Conservation (phyloP, 768 basidiomycete genomes). For the Scleroderma bovista region DNA sequence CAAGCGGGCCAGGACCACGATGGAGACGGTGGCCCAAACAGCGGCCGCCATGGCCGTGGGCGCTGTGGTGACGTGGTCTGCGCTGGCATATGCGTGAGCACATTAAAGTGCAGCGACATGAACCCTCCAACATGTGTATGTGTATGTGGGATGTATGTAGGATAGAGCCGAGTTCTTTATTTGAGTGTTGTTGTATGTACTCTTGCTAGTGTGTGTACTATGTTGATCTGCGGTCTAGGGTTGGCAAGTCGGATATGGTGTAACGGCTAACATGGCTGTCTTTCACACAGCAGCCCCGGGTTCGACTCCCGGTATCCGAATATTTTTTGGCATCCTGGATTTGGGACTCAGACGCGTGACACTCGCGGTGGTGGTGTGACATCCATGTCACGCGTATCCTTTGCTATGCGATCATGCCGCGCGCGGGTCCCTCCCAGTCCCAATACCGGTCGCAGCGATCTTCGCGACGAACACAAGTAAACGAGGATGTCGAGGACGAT, state of each 20-base stretch:
- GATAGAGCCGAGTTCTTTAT: neutral
- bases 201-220: neutral
- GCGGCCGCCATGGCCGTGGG: slow-evolving; percentile 60
- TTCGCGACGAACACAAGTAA: slow-evolving; percentile 18
- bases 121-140: neutral
- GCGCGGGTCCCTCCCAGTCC: slow-evolving; percentile 30
- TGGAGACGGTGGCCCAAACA: slow-evolving; percentile 46
- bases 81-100: slow-evolving; percentile 56
- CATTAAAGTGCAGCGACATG: neutral
- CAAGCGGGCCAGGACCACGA: slow-evolving; percentile 42
- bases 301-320: slow-evolving; percentile 34
- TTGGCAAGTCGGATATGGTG: slow-evolving; percentile 29
- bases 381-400: slow-evolving; percentile 1
- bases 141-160: neutral
- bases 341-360: slow-evolving; percentile 9
- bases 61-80: slow-evolving; percentile 69
- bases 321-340: slow-evolving; percentile 14
- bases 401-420: slow-evolving; percentile 20
- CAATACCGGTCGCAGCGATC: too few relatives aligned
- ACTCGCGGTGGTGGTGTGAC: slow-evolving; percentile 1
- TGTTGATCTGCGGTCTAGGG: too few relatives aligned
- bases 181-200: neutral
- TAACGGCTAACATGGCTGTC: slow-evolving; percentile 33
- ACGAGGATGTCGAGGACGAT: slow-evolving; percentile 34
- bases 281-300: slow-evolving; percentile 33